Percentiles rank a stretch among this genome's conserved stretches.
Conservation (phyloP, 805 yeast genomes). For the Starmerella apis region DNA sequence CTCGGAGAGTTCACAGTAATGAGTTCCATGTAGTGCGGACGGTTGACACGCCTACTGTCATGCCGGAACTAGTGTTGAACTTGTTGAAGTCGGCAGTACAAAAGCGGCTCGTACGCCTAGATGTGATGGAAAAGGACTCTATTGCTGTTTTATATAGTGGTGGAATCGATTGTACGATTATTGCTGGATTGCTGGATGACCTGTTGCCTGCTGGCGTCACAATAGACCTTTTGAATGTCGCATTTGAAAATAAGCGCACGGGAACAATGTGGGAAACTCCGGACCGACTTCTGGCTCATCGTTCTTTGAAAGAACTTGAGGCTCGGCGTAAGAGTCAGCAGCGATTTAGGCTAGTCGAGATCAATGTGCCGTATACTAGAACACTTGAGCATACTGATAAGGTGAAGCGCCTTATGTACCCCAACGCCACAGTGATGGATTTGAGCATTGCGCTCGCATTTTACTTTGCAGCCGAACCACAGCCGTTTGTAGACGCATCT, state of each 20-base stretch:
- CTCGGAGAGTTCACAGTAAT: background rate
- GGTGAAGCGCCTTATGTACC: slow-evolving; percentile 64
- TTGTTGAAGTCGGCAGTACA: slow-evolving; percentile 17
- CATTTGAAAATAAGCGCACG: slow-evolving; percentile 82
- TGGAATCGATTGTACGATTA: slow-evolving; percentile 82
- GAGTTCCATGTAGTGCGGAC: background rate
- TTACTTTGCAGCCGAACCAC: slow-evolving; percentile 59
- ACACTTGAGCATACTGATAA: slow-evolving; percentile 42
- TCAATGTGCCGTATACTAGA: slow-evolving; percentile 61
- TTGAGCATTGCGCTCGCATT: slow-evolving; percentile 90
- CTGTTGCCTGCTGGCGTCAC: slow-evolving; percentile 22
- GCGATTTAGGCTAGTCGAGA: slow-evolving; percentile 45
- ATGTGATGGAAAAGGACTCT: slow-evolving; percentile 18
- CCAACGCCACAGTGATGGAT: slow-evolving; percentile 89
- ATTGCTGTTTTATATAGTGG: slow-evolving; percentile 78
- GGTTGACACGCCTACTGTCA: background rate
- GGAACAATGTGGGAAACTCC: slow-evolving; percentile 55
- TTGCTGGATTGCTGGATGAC: slow-evolving; percentile 41
- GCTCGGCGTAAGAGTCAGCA: slow-evolving; percentile 31
- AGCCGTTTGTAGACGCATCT: slow-evolving; percentile 29
- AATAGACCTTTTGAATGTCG: slow-evolving; percentile 81
- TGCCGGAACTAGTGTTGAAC: background rate
- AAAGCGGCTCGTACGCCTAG: slow-evolving; percentile 14
- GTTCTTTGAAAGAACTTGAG: slow-evolving; percentile 48
- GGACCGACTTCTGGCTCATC: slow-evolving; percentile 65